phyloP scores from a whole-genome alignment of 768 basidiomycete genomes.

The Phylloporus sp. region DNA sequence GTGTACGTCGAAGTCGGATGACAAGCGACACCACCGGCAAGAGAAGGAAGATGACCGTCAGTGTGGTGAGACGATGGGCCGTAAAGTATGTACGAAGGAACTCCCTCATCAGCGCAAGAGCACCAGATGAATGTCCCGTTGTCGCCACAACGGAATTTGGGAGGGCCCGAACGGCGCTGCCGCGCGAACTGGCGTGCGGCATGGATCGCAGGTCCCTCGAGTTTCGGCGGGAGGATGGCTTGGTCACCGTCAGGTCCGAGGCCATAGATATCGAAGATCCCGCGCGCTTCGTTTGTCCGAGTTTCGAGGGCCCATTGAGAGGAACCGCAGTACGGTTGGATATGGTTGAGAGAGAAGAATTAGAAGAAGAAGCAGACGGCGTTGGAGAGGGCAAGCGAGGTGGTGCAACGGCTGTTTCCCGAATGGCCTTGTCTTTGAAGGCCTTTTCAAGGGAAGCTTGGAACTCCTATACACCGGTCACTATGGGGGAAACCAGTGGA shows the following conservation, averaged over 20 bases:
- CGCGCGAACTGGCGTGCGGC: constrained; percentile 11
- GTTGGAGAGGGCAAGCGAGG: constrained; percentile 43
- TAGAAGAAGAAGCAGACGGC: constrained; percentile 56
- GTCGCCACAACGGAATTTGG: constrained; percentile 11
- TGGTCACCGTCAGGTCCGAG: constrained; percentile 28
- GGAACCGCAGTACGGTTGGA: constrained; percentile 75
- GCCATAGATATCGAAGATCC: constrained; percentile 21
- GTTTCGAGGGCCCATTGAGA: constrained; percentile 11
- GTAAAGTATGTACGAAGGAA: constrained; percentile 48
- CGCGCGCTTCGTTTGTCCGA: constrained; percentile 11
- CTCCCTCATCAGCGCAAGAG: constrained; percentile 45
- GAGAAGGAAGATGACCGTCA: constrained; percentile 40
- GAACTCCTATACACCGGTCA: constrained; percentile 30
- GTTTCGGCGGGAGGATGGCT: constrained; percentile 5
- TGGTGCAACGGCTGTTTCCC: constrained; percentile 20
- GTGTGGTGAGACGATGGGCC: constrained; percentile 43
- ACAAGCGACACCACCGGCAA: constrained; percentile 44
- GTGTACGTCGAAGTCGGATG: constrained; percentile 48
- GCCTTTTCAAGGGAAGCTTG: constrained; percentile 29
- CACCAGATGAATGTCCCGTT: constrained; percentile 17
- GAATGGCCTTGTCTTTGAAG: constrained; percentile 23
- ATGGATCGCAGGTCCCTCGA: constrained; percentile 5
- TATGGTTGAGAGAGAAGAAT: constrained; percentile 63
- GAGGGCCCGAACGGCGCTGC: constrained; percentile 11
- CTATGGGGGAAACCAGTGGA: not conserved